Base-by-base conservation (phyloP, 2,329 filamentous ascomycete genomes). In the Paraconiothyrium brasiliense region DNA sequence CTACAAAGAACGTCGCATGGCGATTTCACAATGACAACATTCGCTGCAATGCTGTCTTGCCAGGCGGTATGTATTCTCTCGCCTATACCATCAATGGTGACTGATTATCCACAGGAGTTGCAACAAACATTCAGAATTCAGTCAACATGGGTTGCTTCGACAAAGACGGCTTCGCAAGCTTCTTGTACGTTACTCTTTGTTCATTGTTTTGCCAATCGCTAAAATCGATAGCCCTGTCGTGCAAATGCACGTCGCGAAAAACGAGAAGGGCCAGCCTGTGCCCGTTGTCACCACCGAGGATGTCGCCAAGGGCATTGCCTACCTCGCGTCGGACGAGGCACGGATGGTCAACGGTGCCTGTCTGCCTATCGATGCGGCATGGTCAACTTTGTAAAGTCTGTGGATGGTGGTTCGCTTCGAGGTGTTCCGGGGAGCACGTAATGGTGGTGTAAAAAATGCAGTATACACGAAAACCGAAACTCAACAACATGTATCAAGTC, bases 1-100 rank as follows among this genome's bases (percentile, higher is more conserved):
- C 81, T 10, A 84, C 82, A 1, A 83, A 82, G 64, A 83, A 83
- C 58, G 80, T 82, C 0, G 82, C 82, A 16, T 84, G 80, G 77
- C 72, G 80, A 6, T 83, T 83, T 62, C 76, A 76, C 24, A 75
- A 80, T 41, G 78, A 83, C 34, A 77, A 78, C 8, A 82, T 84
- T 52, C 73, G 82, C 8, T 83, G 81, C 65, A 84, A 84, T 64
- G 81, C 78, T 22, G 73, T 84, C 4, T 75, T 82, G 4, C 82
- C 82, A 2, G 80, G 79, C 48, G 73, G 76, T 75, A 66, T 63
- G 30, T 64, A 13, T 32, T 1, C 65, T 32, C 57, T 37, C 27
- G 9, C 20, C 22, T 32, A 27, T 22, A 9, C 5, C 4, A 35
- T 13, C 3, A 3, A 13, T 13, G 2, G n/a, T 30, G 13, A 5